Evolutionary conservation across 805 yeast species (phyloP), one percentile per base, ranked within the genome.

Genomic region (Starmerella bombicola): DNA sequence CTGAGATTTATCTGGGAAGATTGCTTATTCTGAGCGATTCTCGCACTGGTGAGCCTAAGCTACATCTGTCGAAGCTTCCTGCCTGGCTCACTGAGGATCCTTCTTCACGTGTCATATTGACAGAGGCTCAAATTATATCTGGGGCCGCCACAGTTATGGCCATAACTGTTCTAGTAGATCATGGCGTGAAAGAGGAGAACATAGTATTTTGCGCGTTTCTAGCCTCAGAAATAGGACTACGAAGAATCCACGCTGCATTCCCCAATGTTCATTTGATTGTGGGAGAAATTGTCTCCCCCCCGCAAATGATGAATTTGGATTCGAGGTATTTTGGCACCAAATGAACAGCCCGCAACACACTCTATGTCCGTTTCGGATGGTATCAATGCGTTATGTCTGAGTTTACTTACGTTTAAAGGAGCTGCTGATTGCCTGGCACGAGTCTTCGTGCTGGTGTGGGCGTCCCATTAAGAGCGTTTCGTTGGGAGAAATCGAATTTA

Each of bases 61-160:
- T 91, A 45, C 95, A 86, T 58, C 74, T 78, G n/a, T 79, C 80
- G 48, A 70, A 74, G 19, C 60, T 88, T 29, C 95, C 96, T 0
- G 56, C 60, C 0, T 47, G 46, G 36, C 48, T 52, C 5, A 53
- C 46, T 2, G 18, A 30, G 4, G 20, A 19, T 6, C 17, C 15
- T 13, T 22, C 42, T 13, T 37, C 48, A 17, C 73, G 70, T 45
- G 74, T 83, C 1, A 60, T 88, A 7, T 60, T 88, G 36, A 73
- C 83, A 54, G 96, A 88, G 55, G 83, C 94, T 0, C 95, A 88
- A 57, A 68, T 84, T 36, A 78, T 83, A 24, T 77, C 93, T 23
- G 98, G 97, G 2, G 93, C 95, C 0, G 94, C 94, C 0, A 78
- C 86, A 1, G 80, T 84, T 32, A 91, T 88, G 97, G 94, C 96